These are phyloP conservation scores for Diaporthe nobilis DNA, from an alignment of 2,329 filamentous ascomycete genomes.

Conservation along the genomic window DNA sequence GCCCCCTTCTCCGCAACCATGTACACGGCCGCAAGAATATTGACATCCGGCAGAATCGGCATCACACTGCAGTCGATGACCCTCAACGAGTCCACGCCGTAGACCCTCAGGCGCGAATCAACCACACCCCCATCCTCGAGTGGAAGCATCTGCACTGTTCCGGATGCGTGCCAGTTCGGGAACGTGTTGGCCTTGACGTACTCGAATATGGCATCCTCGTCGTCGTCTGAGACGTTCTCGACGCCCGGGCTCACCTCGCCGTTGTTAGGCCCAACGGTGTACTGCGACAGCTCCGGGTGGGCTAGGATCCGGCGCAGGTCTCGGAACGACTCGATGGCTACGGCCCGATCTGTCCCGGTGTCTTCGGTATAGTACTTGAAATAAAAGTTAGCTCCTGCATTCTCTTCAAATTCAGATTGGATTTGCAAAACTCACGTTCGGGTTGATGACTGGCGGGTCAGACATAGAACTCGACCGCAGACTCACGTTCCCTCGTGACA, in stretches of 20 bases:
- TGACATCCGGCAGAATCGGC: conserved; percentile 54
- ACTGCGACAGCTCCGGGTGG: conserved; percentile 46
- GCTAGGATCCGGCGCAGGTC: conserved; percentile 51
- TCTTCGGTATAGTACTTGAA: conserved; percentile 45
- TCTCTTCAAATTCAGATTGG: too few relatives aligned
- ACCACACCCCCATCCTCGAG: conserved; percentile 55
- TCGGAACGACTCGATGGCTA: conserved; percentile 51
- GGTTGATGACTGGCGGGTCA: conserved; percentile 45
- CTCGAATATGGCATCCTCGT: conserved; percentile 48
- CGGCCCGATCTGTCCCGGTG: conserved; percentile 48
- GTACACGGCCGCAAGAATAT: conserved; percentile 45
- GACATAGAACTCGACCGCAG: conserved; percentile 44
- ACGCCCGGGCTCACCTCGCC: conserved; percentile 46
- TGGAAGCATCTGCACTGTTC: conserved; percentile 1
- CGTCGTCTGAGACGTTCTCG: conserved; percentile 43
- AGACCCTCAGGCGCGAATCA: conserved; percentile 54
- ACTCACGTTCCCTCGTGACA: conserved; percentile 46
- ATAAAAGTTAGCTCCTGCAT: background rate
- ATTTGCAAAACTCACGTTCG: conserved; percentile 42
- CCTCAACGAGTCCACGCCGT: conserved; percentile 56
- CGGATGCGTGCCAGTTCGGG: conserved; percentile 46
- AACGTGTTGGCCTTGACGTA: conserved; percentile 49
- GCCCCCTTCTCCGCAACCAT: conserved; percentile 52
- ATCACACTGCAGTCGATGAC: conserved; percentile 58
- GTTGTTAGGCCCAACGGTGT: conserved; percentile 46